phyloP scores from a whole-genome alignment of 1,284 basidiomycete species.

The Polyporus tsugae region DNA sequence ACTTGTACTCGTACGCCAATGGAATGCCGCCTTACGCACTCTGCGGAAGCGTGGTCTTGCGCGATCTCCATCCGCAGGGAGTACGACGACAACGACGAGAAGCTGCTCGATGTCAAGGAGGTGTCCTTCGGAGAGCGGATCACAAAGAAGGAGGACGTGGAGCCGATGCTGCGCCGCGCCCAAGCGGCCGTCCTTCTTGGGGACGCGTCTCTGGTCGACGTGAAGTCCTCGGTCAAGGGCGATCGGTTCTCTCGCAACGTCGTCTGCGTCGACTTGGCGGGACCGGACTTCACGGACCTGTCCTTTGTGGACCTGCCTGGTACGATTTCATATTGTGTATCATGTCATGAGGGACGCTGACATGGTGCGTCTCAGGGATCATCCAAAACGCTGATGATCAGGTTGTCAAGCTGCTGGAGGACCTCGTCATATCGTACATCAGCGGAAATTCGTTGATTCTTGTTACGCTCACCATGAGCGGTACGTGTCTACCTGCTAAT shows the following conservation, averaged over 20 bases:
- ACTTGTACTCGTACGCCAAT: conserved; percentile 42
- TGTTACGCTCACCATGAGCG: conserved; percentile 67
- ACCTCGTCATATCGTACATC: conserved; percentile 58
- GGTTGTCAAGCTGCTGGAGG: conserved; percentile 51
- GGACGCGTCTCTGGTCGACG: neutral
- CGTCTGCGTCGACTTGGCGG: conserved; percentile 53
- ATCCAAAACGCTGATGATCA: conserved; percentile 60
- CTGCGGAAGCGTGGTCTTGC: conserved; percentile 41
- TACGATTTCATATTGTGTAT: conserved; percentile 21
- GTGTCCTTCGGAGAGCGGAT: conserved; percentile 47
- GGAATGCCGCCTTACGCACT: conserved; percentile 37
- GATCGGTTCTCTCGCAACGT: conserved; percentile 51
- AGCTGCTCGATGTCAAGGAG: conserved; percentile 42
- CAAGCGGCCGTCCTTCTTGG: conserved; percentile 50
- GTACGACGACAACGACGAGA: conserved; percentile 26
- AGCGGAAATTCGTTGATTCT: conserved; percentile 55
- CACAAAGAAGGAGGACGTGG: conserved; percentile 46
- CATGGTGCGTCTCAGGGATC: conserved; percentile 48
- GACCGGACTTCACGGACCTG: conserved; percentile 52
- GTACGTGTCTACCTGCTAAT: conserved; percentile 40
- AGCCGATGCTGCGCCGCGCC: conserved; percentile 51
- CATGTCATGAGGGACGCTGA: neutral
- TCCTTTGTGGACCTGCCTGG: conserved; percentile 56
- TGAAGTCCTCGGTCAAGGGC: neutral
- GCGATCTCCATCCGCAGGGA: conserved; percentile 44